Evolutionary conservation across 768 basidiomycete species (phyloP).

Genomic region (Gelatoporia subvermispora): DNA sequence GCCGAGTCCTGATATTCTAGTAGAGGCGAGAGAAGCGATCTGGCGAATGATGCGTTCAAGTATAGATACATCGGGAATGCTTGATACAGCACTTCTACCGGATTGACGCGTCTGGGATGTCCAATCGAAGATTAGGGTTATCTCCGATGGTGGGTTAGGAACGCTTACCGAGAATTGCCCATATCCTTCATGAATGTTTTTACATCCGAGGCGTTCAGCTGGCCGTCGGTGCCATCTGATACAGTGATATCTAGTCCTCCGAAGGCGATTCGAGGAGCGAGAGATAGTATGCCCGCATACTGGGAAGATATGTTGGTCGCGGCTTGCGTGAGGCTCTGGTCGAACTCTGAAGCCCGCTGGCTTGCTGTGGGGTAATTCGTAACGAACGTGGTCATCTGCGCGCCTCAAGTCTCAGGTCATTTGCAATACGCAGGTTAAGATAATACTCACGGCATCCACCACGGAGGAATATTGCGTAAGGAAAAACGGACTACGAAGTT

Average conservation of each 20-base stretch:
- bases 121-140: no score
- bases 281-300: slow-evolving; percentile 20
- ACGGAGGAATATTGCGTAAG: slow-evolving; percentile 2
- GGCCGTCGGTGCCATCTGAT: slow-evolving; percentile 8
- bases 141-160: no score
- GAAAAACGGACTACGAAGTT: slow-evolving; percentile 17
- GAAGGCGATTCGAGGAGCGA: slow-evolving; percentile 22
- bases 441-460: slow-evolving; percentile 8
- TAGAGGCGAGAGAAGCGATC: slow-evolving; percentile 21
- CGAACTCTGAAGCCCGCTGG: slow-evolving; percentile 14
- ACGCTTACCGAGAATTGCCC: slow-evolving; percentile 1
- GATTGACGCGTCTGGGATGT: slow-evolving; percentile 25
- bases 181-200: slow-evolving; percentile 13
- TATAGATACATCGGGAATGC: slow-evolving; percentile 26
- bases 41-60: slow-evolving; percentile 24
- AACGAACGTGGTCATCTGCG: slow-evolving; percentile 18
- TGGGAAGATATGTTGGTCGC: slow-evolving; percentile 16
- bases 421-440: not conserved
- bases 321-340: slow-evolving; percentile 16
- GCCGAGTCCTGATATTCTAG: slow-evolving; percentile 21
- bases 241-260: slow-evolving; percentile 24
- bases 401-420: not conserved
- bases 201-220: slow-evolving; percentile 20
- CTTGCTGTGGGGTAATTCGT: slow-evolving; percentile 15
- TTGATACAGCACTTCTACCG: slow-evolving; percentile 28